phyloP scores from a whole-genome alignment of 2,329 filamentous ascomycete genomes.

The Aspergillus pseudoviridinutans region DNA sequence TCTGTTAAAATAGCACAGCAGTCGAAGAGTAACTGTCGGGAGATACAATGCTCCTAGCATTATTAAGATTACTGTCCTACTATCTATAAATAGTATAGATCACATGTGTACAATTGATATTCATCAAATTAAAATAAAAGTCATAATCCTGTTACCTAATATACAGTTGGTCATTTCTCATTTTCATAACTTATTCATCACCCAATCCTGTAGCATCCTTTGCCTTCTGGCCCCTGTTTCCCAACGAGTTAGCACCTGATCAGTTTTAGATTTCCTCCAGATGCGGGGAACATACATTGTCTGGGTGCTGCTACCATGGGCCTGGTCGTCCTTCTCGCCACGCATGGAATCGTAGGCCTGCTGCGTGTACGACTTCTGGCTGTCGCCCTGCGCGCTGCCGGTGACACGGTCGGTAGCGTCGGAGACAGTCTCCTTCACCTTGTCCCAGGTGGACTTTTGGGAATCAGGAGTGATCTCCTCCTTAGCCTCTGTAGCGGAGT shows the following conservation, averaged over 20 bases:
- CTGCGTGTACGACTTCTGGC: slow-evolving; percentile 53
- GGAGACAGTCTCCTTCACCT: slow-evolving; percentile 55
- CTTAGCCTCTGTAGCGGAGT: slow-evolving; percentile 42
- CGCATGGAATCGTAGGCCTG: slow-evolving; percentile 40
- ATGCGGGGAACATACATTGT: slow-evolving; percentile 35
- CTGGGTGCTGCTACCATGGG: slow-evolving; percentile 38
- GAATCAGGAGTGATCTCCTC: slow-evolving; percentile 57
- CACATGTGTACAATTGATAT: background rate
- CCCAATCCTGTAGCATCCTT: slow-evolving; percentile 42
- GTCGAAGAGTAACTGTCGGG: background rate
- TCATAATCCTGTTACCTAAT: background rate
- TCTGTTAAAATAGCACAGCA: background rate
- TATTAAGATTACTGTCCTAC: too few relatives aligned
- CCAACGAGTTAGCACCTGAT: background rate
- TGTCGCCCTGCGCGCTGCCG: slow-evolving; percentile 50
- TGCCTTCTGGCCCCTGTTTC: slow-evolving; percentile 39
- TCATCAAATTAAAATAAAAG: background rate
- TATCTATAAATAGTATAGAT: too few relatives aligned
- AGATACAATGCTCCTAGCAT: too few relatives aligned
- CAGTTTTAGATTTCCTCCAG: background rate
- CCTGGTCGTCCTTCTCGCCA: slow-evolving; percentile 40
- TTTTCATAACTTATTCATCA: slow-evolving; percentile 17
- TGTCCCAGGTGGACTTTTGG: slow-evolving; percentile 58
- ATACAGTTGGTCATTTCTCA: background rate
- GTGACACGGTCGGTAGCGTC: slow-evolving; percentile 53